Evolutionary conservation across 495 filamentous ascomycete genomes (phyloP), one percentile per base, ranked within the genome.

Genomic region (Lophium mytilinum): DNA sequence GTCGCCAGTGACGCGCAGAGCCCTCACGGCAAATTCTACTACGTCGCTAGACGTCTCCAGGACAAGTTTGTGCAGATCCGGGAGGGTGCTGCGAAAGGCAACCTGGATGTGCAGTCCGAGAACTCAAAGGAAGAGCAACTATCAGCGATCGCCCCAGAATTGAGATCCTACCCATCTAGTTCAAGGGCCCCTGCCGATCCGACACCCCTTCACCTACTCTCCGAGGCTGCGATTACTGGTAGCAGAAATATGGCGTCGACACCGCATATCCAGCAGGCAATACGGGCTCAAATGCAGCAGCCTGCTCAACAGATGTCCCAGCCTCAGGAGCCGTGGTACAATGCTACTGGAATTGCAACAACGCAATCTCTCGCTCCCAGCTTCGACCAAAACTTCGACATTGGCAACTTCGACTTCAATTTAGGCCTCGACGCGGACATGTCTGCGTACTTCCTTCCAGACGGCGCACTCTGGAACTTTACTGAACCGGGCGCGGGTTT

Each of bases 1-100:
- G 82, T 85, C 0, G 78, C 77, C 0, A 79, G 80, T 0, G 83
- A 86, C 30, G 80, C 78, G 36, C 86, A 82, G 37, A 76, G 86
- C 9, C 85, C 86, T 9, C 82, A 88, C 1, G 74, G 78, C 36
- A 95, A 89, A 65, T 93, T 95, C 58, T 73, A 86, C 3, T 78
- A 88, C 45, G 83, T 95, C 33, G 70, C 95, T 17, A 71, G 77
- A 37, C 83, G 92, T 79, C 68, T 96, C 7, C 80, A 82, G 33
- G 81, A 77, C 4, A 87, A 87, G 81, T 94, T 91, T 63, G 30
- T 40, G 3, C 52, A 55, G n/a, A 62, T 67, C 56, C 64, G 64
- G 48, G 58, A 61, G 37, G 57, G 58, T 9, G 17, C 62, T 34
- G 24, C 50, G 11, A 53, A 52, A 40, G 15, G 50, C 12, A 34